Evolutionary conservation across 768 basidiomycete genomes (phyloP).

Genomic region (Amanita exitialis): DNA sequence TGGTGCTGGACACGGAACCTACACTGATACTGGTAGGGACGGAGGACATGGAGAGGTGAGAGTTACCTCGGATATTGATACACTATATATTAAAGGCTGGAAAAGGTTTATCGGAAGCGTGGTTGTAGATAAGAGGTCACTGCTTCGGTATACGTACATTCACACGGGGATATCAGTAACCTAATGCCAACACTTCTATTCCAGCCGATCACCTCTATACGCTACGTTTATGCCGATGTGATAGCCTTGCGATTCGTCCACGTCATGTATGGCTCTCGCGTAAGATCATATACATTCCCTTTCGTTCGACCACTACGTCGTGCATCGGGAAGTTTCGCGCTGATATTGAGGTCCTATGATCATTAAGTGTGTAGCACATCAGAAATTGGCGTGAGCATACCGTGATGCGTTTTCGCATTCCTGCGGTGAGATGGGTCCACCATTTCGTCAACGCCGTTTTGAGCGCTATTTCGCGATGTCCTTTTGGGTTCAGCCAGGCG

Average conservation of each 20-base stretch:
- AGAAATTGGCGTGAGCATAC: slow-evolving; percentile 32
- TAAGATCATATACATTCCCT: slow-evolving; percentile 47
- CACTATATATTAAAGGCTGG: neutral
- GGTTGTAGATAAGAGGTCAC: neutral
- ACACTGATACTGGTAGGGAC: slow-evolving; percentile 32
- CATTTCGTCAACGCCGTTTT: slow-evolving; percentile 72
- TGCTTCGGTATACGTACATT: neutral
- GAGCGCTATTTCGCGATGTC: slow-evolving; percentile 76
- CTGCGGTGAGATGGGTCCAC: slow-evolving; percentile 75
- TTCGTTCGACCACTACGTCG: slow-evolving; percentile 70
- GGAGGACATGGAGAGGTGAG: slow-evolving; percentile 31
- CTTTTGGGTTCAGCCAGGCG: slow-evolving; percentile 88
- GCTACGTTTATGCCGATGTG: slow-evolving; percentile 24
- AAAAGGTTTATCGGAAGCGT: neutral
- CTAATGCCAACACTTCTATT: neutral
- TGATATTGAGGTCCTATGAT: slow-evolving; percentile 56
- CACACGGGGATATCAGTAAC: neutral
- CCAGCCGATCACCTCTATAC: neutral
- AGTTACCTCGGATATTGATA: neutral
- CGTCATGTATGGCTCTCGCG: slow-evolving; percentile 78
- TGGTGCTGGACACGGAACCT: slow-evolving; percentile 36
- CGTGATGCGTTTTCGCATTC: slow-evolving; percentile 64
- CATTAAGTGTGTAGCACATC: slow-evolving; percentile 11
- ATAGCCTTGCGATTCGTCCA: slow-evolving; percentile 79
- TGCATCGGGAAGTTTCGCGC: slow-evolving; percentile 66